Evolutionary conservation across 169 alveolate species (phyloP).

Genomic region (Plasmodium billcollinsi): DNA sequence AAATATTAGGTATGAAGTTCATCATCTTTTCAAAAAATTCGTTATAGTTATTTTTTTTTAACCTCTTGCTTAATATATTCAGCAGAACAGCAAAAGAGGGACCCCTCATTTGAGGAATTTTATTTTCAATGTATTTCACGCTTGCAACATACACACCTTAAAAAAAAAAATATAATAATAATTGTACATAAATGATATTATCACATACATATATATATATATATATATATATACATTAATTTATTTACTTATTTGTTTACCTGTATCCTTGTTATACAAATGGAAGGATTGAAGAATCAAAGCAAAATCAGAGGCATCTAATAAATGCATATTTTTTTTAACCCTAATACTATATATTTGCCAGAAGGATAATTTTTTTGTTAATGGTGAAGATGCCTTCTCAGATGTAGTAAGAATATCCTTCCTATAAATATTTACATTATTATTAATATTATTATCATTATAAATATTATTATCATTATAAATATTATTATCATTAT

Average conservation of each 20-base stretch:
- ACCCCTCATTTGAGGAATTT: slow-evolving; percentile 55
- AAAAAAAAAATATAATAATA: background rate
- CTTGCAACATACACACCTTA: slow-evolving; percentile 38
- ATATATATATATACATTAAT: background rate
- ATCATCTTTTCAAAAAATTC: slow-evolving; percentile 62
- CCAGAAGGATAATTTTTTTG: slow-evolving; percentile 62
- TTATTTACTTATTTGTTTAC: background rate
- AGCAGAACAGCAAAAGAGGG: slow-evolving; percentile 45
- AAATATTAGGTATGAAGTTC: slow-evolving; percentile 53
- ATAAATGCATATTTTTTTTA: slow-evolving; percentile 48
- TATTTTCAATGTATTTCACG: slow-evolving; percentile 28
- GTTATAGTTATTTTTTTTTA: slow-evolving; percentile 58
- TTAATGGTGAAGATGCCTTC: background rate
- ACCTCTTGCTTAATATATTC: slow-evolving; percentile 51
- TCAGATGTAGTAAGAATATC: background rate
- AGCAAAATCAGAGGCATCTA: slow-evolving; percentile 26
- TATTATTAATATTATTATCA: too few species aligned
- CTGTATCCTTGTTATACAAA: slow-evolving; percentile 69
- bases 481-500: too few species aligned
- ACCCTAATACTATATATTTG: slow-evolving; percentile 69
- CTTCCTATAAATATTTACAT: background rate
- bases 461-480: too few species aligned
- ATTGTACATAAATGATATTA: background rate
- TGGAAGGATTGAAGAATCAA: slow-evolving; percentile 69
- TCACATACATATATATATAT: background rate